These are phyloP conservation scores for Triticum dicoccoides DNA, from an alignment of 176 grass and related monocot genomes.

Conservation along the genomic window DNA sequence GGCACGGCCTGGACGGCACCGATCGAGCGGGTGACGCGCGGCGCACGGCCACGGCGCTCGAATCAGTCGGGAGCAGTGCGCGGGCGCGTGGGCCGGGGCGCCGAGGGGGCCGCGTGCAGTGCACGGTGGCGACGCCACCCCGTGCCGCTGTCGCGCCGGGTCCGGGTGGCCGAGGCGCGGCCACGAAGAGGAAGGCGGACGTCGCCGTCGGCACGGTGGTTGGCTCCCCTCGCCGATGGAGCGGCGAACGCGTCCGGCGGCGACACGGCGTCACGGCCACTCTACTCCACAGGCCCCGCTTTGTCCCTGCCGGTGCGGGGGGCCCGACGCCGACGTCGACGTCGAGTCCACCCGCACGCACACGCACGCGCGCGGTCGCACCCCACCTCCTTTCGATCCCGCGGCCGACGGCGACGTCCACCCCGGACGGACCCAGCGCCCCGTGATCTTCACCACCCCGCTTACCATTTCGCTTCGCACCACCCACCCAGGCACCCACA, in stretches of 20 bases:
- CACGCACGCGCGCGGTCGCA: too few relatives aligned
- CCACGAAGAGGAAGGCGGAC: neutral
- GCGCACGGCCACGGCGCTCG: neutral
- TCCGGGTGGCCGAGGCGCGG: neutral
- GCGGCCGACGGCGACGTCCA: neutral
- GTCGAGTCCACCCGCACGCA: neutral
- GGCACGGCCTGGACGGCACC: neutral
- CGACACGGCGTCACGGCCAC: neutral
- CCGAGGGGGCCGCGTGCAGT: neutral
- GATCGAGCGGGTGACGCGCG: neutral
- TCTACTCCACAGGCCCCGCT: neutral
- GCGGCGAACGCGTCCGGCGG: neutral
- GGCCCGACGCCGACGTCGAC: neutral
- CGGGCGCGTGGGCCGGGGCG: neutral
- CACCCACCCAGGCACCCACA: too few relatives aligned
- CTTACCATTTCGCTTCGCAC: too few relatives aligned
- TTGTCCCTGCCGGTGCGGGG: neutral
- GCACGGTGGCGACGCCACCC: neutral
- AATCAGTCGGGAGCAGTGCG: neutral
- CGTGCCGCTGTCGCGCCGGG: neutral
- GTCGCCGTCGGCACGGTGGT: constrained; percentile 9
- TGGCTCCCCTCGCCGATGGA: neutral
- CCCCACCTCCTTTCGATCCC: too few relatives aligned
- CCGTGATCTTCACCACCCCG: too few relatives aligned
- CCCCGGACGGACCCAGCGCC: too few relatives aligned